Conservation (phyloP, 345 rosid genomes). For the Rhizophora mangle region DNA sequence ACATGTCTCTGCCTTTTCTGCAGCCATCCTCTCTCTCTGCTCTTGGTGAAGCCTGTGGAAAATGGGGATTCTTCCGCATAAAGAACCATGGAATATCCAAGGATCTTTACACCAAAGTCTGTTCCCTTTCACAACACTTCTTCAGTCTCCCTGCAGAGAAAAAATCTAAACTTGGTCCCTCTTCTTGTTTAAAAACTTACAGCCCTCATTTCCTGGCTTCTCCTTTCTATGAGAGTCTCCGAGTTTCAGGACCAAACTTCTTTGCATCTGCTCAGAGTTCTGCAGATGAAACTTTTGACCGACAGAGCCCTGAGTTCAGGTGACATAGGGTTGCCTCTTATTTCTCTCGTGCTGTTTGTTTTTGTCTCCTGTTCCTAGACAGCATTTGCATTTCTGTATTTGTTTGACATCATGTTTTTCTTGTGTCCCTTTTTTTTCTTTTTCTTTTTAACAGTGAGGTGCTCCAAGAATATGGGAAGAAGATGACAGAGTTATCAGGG, state of each 20-base stretch:
- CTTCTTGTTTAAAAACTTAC: conserved; percentile 28
- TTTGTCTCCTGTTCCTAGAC: background rate
- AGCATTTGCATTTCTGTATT: background rate
- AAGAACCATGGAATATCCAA: conserved; percentile 38
- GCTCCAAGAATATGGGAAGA: conserved; percentile 34
- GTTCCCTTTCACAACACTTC: conserved; percentile 19
- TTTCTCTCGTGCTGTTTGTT: background rate
- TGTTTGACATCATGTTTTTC: background rate
- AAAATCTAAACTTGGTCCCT: conserved; percentile 37
- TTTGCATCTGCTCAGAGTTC: conserved; percentile 36
- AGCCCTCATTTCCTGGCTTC: conserved; percentile 46
- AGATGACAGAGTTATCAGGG: conserved; percentile 33
- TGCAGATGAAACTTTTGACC: conserved; percentile 13
- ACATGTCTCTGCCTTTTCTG: conserved; percentile 31
- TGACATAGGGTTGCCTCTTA: background rate
- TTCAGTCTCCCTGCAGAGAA: conserved; percentile 30
- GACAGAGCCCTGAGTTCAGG: conserved; percentile 32
- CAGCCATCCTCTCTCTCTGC: conserved; percentile 18
- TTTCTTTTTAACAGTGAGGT: conserved; percentile 5
- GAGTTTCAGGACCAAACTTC: conserved; percentile 36
- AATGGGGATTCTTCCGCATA: conserved; percentile 45
- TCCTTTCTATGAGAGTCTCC: conserved; percentile 41
- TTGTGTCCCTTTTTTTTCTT: background rate
- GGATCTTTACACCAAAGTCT: conserved; percentile 27
- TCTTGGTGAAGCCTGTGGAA: conserved; percentile 31